Base-by-base conservation (phyloP, 2,329 filamentous ascomycete genomes). In the Pseudogymnoascus sp. region DNA sequence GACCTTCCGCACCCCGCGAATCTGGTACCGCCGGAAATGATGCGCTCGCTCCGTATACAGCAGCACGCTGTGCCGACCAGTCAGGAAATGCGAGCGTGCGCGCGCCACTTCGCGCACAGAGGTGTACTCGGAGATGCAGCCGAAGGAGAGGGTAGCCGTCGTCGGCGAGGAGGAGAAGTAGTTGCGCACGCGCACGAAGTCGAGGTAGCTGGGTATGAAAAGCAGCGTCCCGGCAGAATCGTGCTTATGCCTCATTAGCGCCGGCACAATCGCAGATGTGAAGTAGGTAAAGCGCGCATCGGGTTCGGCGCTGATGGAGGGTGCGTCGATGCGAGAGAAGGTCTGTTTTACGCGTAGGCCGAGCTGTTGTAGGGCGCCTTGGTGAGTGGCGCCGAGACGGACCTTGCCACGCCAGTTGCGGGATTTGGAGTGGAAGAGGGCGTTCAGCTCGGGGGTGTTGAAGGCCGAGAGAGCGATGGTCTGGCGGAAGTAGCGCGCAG, bases 1-100 rank as follows among this genome's bases (percentile, higher is more conserved):
- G n/a, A 97, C 82, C 38, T 85, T 80, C 71, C 85, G 86, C 12
- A 94, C 90, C 19, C 94, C 94, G 34, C 84, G 82, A 59, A 99
- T 79, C 65, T 83, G 82, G 70, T 94, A 91, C n/a, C 94, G 82
- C 57, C 90, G 84, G 78, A 97, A 97, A 73, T 99, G 94, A 74
- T 99, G 94, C n/a, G 92, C 89, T 61, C 94, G 85, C 72, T 95
- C 92, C 1, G 92, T 95, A 74, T 97, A 99, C 13, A 99, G 77
- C 37, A 99, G 74, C 15, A 97, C 81, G 18, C 84, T 84, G 70
- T 96, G 89, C 13, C 91, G 81, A 4, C 92, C 94, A 37, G 78
- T 88, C 64, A 90, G 76, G 74, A 99, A 97, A 71, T 96, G 89
- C 10, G 89, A 92, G 21, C 92, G 81, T 7, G 92, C 90, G 37